Percentiles rank a stretch among this genome's conserved stretches.
Evolutionary conservation across 768 basidiomycete species (phyloP).

Genomic region (Kwoniella bestiolae): DNA sequence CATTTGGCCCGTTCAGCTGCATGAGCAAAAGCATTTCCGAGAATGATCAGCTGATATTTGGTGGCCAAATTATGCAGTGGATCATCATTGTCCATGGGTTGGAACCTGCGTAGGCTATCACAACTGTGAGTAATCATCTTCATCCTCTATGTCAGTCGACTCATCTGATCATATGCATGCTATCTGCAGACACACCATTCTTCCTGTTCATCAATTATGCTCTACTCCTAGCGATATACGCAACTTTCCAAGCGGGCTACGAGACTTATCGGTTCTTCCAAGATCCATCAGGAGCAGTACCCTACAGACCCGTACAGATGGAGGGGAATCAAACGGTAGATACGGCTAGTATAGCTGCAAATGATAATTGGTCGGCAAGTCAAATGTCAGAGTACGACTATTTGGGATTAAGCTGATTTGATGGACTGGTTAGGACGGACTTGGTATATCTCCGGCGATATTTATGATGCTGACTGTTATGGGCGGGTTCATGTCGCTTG

Average conservation of each 20-base stretch:
- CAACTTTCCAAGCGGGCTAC: conserved; percentile 39
- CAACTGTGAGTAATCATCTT: conserved; percentile 39
- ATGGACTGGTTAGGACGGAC: conserved; percentile 8
- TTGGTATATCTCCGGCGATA: conserved; percentile 42
- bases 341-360: conserved; percentile 1
- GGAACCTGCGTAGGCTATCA: conserved; percentile 51
- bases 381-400: not conserved
- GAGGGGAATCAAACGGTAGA: not conserved
- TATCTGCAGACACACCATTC: conserved; percentile 50
- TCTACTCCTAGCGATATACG: conserved; percentile 40
- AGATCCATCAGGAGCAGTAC: conserved; percentile 29
- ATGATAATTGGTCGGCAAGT: conserved; percentile 8
- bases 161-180: not conserved
- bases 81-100: conserved; percentile 57
- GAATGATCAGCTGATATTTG: conserved; percentile 19
- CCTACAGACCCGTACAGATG: conserved; percentile 7
- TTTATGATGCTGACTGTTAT: conserved; percentile 43
- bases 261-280: conserved; percentile 34
- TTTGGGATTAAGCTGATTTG: not conserved
- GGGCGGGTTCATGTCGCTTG: conserved; percentile 41
- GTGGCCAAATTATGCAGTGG: conserved; percentile 39
- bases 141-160: not conserved
- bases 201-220: conserved; percentile 53
- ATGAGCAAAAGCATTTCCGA: not conserved
- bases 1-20: not conserved